Evolutionary conservation across 306 rosid genomes (phyloP).

Genomic region (Inga laurina): DNA sequence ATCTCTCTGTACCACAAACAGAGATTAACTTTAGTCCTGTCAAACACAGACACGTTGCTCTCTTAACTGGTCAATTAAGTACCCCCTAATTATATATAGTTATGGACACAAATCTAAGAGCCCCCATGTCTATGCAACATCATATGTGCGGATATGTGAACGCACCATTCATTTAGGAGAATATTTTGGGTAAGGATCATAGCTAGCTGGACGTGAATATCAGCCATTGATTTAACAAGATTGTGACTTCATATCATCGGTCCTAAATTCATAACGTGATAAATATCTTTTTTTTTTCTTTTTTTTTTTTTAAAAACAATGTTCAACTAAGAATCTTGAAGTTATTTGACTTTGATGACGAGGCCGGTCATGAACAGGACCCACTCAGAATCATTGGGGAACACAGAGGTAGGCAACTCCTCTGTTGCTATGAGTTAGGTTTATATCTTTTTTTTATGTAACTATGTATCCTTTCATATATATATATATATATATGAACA

Average conservation of each 20-base stretch:
- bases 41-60: slow-evolving; percentile 84
- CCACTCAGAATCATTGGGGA: slow-evolving; percentile 25
- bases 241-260: background rate
- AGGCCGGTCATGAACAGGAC: slow-evolving; percentile 19
- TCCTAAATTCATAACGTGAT: background rate
- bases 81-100: slow-evolving; percentile 20
- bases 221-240: background rate
- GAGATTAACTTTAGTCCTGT: slow-evolving; percentile 50
- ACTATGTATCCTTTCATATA: background rate
- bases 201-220: background rate
- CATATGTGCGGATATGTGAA: background rate
- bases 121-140: background rate
- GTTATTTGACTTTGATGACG: slow-evolving; percentile 25
- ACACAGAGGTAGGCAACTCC: slow-evolving; percentile 44
- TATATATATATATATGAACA: too few species aligned
- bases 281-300: background rate
- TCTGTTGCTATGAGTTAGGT: slow-evolving; percentile 45
- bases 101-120: background rate
- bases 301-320: background rate
- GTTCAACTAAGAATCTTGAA: background rate
- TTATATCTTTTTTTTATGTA: slow-evolving; percentile 5
- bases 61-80: slow-evolving; percentile 10
- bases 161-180: background rate
- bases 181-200: background rate
- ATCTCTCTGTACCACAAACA: slow-evolving; percentile 28